phyloP scores from a whole-genome alignment of 805 yeast species.

The Tetrapisispora arboricola region DNA sequence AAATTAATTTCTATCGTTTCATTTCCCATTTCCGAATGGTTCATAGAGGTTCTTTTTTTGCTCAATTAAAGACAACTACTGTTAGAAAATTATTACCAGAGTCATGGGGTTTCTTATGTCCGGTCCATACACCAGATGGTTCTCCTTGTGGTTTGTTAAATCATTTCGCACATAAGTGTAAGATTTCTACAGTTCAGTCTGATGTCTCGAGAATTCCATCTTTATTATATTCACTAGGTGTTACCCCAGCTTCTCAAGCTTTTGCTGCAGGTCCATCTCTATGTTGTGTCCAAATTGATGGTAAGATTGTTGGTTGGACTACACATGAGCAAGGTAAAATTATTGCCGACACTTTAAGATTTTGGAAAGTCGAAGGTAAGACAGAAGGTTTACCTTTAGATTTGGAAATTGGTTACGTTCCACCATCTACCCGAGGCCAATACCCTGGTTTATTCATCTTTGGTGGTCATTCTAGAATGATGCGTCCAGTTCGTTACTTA shows the following conservation, averaged over 20 bases:
- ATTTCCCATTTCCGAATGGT: slow-evolving; percentile 99
- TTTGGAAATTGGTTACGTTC: slow-evolving; percentile 90
- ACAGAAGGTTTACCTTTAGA: slow-evolving; percentile 67
- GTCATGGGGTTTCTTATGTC: slow-evolving; percentile 98
- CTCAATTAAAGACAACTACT: slow-evolving; percentile 93
- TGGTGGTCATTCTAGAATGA: slow-evolving; percentile 90
- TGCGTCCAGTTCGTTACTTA: slow-evolving; percentile 87
- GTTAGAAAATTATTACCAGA: slow-evolving; percentile 94
- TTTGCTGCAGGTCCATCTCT: slow-evolving; percentile 80
- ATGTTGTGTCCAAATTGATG: slow-evolving; percentile 90
- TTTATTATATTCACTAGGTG: slow-evolving; percentile 63
- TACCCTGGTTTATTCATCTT: slow-evolving; percentile 91
- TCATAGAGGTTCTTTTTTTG: slow-evolving; percentile 98
- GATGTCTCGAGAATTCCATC: slow-evolving; percentile 67
- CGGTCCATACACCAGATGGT: slow-evolving; percentile 99
- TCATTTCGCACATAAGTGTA: slow-evolving; percentile 93
- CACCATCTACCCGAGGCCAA: slow-evolving; percentile 92
- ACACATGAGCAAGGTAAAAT: slow-evolving; percentile 78
- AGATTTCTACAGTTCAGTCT: slow-evolving; percentile 63
- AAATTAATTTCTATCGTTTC: slow-evolving; percentile 93
- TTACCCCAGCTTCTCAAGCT: slow-evolving; percentile 59
- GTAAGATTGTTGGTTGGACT: slow-evolving; percentile 88
- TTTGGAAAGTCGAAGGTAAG: slow-evolving; percentile 79
- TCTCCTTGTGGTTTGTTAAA: slow-evolving; percentile 97
- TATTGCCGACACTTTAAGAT: slow-evolving; percentile 82